phyloP scores from a whole-genome alignment of 2,329 filamentous ascomycete genomes.

The Curvularia sp. region DNA sequence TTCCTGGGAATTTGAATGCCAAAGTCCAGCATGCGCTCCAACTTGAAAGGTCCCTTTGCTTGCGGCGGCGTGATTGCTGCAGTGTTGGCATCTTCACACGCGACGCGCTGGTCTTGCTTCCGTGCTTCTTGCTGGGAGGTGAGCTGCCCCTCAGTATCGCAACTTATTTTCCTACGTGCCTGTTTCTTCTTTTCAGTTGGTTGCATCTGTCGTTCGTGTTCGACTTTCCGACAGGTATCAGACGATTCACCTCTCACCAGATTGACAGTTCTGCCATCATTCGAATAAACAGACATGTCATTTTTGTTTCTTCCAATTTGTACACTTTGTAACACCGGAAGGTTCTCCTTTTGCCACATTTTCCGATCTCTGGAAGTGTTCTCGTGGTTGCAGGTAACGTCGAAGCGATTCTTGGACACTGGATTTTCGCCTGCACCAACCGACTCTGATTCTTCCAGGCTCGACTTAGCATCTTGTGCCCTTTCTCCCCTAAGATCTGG shows the following conservation, averaged over 20 bases:
- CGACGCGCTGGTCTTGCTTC: background rate
- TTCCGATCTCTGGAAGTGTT: conserved; percentile 3
- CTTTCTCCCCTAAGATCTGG: background rate
- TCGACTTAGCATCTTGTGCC: background rate
- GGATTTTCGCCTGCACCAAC: background rate
- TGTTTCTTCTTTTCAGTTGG: conserved; percentile 2
- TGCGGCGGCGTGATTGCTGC: background rate
- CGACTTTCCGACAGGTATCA: conserved; percentile 7
- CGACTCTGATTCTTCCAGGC: background rate
- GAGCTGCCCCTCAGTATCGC: background rate
- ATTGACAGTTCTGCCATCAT: background rate
- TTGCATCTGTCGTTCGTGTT: conserved; percentile 1
- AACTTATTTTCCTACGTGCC: background rate
- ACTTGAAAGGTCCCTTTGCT: background rate
- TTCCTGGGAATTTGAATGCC: background rate
- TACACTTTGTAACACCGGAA: background rate
- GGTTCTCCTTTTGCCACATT: conserved; percentile 4
- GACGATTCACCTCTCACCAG: background rate
- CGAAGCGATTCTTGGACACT: background rate
- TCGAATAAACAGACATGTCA: background rate
- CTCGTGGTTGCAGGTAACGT: background rate
- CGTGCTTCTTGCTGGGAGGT: background rate
- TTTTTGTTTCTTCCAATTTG: background rate
- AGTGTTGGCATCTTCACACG: background rate
- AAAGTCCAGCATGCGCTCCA: background rate